Conservation (phyloP, 768 basidiomycete genomes). For the Mycena galopus region DNA sequence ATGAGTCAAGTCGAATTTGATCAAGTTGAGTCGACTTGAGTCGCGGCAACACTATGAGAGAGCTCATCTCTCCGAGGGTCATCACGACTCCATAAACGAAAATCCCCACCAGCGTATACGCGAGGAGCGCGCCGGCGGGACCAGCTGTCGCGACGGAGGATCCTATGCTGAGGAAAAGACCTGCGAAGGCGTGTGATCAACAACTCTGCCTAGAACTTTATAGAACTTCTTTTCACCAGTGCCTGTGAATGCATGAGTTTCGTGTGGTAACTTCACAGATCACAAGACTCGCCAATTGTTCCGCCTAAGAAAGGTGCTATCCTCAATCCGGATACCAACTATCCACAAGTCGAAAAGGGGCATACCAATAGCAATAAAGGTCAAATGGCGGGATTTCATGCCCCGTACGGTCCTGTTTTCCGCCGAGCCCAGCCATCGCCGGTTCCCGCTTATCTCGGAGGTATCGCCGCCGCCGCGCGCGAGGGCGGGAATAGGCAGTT, state of each 20-base stretch:
- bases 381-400: constrained; percentile 31
- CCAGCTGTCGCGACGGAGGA: constrained; percentile 54
- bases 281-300: constrained; percentile 21
- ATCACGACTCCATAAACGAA: constrained; percentile 75
- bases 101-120: constrained; percentile 69
- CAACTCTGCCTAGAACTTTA: neutral
- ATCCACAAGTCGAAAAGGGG: neutral
- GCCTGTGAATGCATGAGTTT: neutral
- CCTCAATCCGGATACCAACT: neutral
- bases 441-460: neutral
- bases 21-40: no score
- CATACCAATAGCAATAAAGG: constrained; percentile 30
- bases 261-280: no score
- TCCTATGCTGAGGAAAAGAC: constrained; percentile 30
- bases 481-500: constrained; percentile 19
- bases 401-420: constrained; percentile 27
- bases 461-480: neutral
- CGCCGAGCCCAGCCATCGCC: constrained; percentile 21
- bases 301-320: neutral
- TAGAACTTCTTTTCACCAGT: neutral
- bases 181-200: neutral
- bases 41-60: no score
- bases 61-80: constrained; percentile 48
- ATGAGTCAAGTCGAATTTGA: no score
- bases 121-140: constrained; percentile 71